Evolutionary conservation across 1,284 basidiomycete genomes (phyloP).

Genomic region (Rugiboletus extremiorientalis): DNA sequence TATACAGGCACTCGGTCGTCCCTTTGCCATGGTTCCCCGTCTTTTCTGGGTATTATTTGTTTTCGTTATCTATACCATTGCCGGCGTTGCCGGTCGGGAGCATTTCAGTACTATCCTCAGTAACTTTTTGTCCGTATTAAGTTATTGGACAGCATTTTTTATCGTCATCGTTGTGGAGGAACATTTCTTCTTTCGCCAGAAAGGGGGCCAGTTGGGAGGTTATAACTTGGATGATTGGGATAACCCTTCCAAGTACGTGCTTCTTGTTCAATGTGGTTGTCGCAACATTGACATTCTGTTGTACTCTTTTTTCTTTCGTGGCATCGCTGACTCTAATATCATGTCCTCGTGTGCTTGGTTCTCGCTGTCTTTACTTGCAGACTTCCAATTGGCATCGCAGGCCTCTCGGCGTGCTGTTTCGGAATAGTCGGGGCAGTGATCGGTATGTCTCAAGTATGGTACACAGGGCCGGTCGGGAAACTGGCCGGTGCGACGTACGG

Average conservation of each 20-base stretch:
- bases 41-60: conserved; percentile 59
- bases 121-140: conserved; percentile 54
- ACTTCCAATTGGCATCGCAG: conserved; percentile 58
- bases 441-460: conserved; percentile 53
- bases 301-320: background rate
- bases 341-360: background rate
- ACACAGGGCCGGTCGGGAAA: conserved; percentile 50
- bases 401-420: conserved; percentile 46
- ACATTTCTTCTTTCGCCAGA: conserved; percentile 54
- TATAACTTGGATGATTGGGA: conserved; percentile 63
- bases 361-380: conserved; percentile 12
- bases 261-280: background rate
- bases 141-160: conserved; percentile 68
- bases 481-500: conserved; percentile 44
- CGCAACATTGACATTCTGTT: no score
- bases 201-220: conserved; percentile 43
- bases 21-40: conserved; percentile 56
- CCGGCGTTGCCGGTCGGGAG: conserved; percentile 60
- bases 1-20: conserved; percentile 55
- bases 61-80: conserved; percentile 54
- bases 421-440: conserved; percentile 49
- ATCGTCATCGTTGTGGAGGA: conserved; percentile 58
- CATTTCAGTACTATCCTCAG: conserved; percentile 59
- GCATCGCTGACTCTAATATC: background rate
- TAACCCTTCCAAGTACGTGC: conserved; percentile 39